Base-by-base conservation (phyloP, 179 eudicot genomes). In the Vitellaria paradoxa region DNA sequence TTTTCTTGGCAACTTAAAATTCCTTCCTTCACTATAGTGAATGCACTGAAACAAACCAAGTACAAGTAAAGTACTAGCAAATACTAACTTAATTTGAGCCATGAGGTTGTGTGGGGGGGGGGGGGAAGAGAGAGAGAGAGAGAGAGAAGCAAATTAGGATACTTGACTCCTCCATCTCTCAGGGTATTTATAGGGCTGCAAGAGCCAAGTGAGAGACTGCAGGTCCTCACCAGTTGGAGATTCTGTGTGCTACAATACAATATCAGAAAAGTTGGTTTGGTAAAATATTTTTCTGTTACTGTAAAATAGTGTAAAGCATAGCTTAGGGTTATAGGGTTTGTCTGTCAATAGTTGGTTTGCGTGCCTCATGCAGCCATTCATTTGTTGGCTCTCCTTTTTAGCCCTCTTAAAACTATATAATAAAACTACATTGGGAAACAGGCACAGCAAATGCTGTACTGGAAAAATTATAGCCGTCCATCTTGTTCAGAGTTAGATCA, bases 101-200 rank as follows among this genome's bases (percentile, higher is more conserved):
- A 86, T 84, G 20, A 55, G 37, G 37, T n/a, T n/a, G 37, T 1
- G 2, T 30, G 2, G 37, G 37, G 1, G 37, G 2, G 37, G 2
- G 37, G 2, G 37, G 2, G 37, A 30, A 30, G 1, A 30, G 37
- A 64, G 79, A 49, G 66, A 68, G 79, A 53, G 62, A 24, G 83
- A 56, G 77, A 46, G 57, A 62, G 72, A 23, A 49, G 50, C 37
- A 30, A 30, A 30, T 30, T 30, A 57, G 18, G 49, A 67, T 68
- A 52, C 77, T 80, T 70, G 72, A 66, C 26, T 45, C 76, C 73
- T 79, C 76, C 69, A 56, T 75, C 70, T 74, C 52, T 13, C 37
- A 1, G 45, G 72, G 77, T 86, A 88, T 85, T 85, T 88, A 84
- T 88, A 87, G 75, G 75, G 80, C 78, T 76, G 82, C 73, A 82